Evolutionary conservation across 441 rosid species (phyloP).

Genomic region (Syzygium syzygioides): DNA sequence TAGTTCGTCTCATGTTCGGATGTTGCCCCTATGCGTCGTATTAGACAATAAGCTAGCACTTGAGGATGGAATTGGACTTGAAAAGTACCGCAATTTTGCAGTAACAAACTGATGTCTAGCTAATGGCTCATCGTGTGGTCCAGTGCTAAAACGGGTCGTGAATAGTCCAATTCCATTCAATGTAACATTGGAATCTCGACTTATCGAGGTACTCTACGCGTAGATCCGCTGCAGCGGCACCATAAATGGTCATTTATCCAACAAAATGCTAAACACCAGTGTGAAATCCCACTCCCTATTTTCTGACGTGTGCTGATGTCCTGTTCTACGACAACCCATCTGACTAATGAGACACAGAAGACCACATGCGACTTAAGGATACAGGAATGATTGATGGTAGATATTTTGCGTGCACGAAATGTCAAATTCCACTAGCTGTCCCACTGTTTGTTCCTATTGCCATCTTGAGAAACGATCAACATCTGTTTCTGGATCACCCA

Average conservation of each 20-base stretch:
- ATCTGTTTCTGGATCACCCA: background rate
- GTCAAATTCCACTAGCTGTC: background rate
- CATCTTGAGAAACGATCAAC: background rate
- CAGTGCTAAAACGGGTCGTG: background rate
- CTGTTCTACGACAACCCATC: background rate
- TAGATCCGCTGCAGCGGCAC: background rate
- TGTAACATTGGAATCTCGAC: background rate
- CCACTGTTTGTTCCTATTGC: background rate
- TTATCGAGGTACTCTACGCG: background rate
- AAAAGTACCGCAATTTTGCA: background rate
- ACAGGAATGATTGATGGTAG: background rate
- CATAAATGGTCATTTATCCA: background rate
- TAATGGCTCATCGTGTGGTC: fast-evolving
- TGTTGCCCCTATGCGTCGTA: background rate
- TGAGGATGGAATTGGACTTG: background rate
- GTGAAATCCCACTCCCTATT: background rate
- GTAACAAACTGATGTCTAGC: background rate
- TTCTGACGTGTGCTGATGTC: background rate
- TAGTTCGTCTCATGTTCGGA: background rate
- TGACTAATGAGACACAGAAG: no score
- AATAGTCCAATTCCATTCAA: background rate
- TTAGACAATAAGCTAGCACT: background rate
- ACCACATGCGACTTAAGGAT: background rate
- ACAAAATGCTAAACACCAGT: background rate
- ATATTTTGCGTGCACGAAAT: background rate